Evolutionary conservation across 352 stramenopile species (phyloP), one percentile per base, ranked within the genome.

Genomic region (Elongisporangium anandrum): DNA sequence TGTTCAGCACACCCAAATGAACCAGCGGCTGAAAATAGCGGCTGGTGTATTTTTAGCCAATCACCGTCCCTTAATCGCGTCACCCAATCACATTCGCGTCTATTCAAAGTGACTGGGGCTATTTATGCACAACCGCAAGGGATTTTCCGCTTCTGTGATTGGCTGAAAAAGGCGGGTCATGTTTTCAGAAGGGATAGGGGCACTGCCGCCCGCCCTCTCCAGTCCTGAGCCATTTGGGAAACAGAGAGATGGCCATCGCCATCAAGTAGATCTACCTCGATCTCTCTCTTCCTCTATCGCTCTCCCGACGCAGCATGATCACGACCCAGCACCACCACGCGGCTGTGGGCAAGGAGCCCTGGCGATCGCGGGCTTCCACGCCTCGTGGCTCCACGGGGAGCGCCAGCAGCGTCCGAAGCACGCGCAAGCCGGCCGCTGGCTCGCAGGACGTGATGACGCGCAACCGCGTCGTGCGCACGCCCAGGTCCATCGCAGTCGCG

Each of bases 401-500:
- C 52, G 38, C 47, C 56, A 50, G 16, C 38, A 53, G 38, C 22
- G 34, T 39, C 41, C 49, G 38, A n/a, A 53, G 50, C 48, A 54
- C 26, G 55, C 34, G 34, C 34, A 45, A 17, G 34, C 34, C 34
- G 34, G 34, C 34, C 10, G 12, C 34, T 45, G 29, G 5, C 4
- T 41, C 29, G 29, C 29, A 52, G 26, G 22, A 57, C 8, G 63
- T 74, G 26, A 72, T 72, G 61, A 58, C 63, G 26, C 64, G 64
- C n/a, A 77, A 69, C 39, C 66, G 66, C 26, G 51, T 66, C 9
- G 50, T 66, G 41, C 68, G 54, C 61, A 52, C 65, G 22, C 62
- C 59, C 10, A 16, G 34, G 0, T 21, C 52, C 22, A 29, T 63
- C 0, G 13, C 59, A 23, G 45, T 59, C 41, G 21, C 55, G 39